phyloP scores from a whole-genome alignment of 257 asterid species.

The Perilla frutescens region DNA sequence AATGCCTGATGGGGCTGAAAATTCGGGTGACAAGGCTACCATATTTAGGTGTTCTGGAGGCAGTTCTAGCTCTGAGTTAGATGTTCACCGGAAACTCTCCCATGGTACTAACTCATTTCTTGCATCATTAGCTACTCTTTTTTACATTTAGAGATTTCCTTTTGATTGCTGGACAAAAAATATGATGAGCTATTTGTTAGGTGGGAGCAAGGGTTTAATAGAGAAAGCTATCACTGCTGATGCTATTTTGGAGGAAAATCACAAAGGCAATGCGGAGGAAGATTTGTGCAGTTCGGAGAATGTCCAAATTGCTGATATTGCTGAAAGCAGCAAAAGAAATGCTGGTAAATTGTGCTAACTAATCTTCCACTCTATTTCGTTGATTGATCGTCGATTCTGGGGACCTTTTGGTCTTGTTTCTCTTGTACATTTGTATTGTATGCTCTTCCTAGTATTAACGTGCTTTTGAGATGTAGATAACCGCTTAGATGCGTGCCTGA shows the following conservation, averaged over 20 bases:
- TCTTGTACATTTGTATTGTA: background rate
- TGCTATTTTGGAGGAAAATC: slow-evolving; percentile 20
- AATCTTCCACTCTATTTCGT: background rate
- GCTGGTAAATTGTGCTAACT: slow-evolving; percentile 46
- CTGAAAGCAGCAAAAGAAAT: slow-evolving; percentile 37
- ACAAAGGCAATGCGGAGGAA: slow-evolving; percentile 26
- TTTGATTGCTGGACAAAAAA: background rate
- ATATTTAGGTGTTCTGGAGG: slow-evolving; percentile 20
- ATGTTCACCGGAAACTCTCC: background rate
- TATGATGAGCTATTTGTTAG: slow-evolving; percentile 32
- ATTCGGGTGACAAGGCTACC: slow-evolving; percentile 23
- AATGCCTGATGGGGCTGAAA: slow-evolving; percentile 23
- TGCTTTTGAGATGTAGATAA: background rate
- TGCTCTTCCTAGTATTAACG: background rate
- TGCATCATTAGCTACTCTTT: slow-evolving; percentile 7
- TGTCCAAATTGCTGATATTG: slow-evolving; percentile 26
- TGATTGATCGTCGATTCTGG: background rate
- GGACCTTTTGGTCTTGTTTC: background rate
- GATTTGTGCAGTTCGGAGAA: slow-evolving; percentile 30
- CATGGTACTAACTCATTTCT: slow-evolving; percentile 35
- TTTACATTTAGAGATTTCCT: background rate
- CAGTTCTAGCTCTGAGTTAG: slow-evolving; percentile 18
- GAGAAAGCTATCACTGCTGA: slow-evolving; percentile 24
- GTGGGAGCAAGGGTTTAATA: slow-evolving; percentile 38
- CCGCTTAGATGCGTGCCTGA: background rate